Evolutionary conservation across 768 basidiomycete species (phyloP), one percentile per base, ranked within the genome.

Genomic region (Neoboletus brunneissimus): DNA sequence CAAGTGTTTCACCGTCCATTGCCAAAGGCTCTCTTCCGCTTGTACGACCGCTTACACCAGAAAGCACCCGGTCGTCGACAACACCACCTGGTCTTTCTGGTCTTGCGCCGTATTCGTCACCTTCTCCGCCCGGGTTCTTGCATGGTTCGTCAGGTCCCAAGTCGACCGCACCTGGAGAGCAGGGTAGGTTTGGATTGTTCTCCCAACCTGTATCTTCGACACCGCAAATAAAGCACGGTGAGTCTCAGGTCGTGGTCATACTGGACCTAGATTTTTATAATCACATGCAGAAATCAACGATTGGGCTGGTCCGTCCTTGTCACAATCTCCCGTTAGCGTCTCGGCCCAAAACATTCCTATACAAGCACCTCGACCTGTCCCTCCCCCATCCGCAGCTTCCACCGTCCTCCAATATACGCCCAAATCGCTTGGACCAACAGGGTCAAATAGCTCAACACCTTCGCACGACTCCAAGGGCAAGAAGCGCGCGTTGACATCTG

Each of bases 401-500:
- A 40, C 69, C 64, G 62, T 71, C n/a, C 64, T 75, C 43, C 61
- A 61, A 18, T 72, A 67, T 25, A 57, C 70, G 2, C 50, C 65
- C 6, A 59, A 59, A 40, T 61, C 55, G 27, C 61, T n/a, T 35
- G 64, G 54, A 44, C 45, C 47, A 20, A 38, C 42, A 50, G 56
- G 46, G 8, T 63, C 73, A 7, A 62, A 15, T 8, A 58, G 45
- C 7, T 71, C 69, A 0, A 73, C 71, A 9, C 70, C 71, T 10
- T 64, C 70, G 13, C 60, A 47, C 16, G 69, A 69, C 5, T 22
- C 51, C 45, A 72, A 74, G 43, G 70, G 74, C 16, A 65, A 72
- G 60, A 83, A 81, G 54, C 73, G 81, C 15, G 75, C 75, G 5
- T 55, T 71, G 29, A 58, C 67, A 1, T 55, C 51, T 3, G 71